Evolutionary conservation across 1,284 basidiomycete genomes (phyloP), one percentile per base, ranked within the genome.

Genomic region (Pterulicium gracile): DNA sequence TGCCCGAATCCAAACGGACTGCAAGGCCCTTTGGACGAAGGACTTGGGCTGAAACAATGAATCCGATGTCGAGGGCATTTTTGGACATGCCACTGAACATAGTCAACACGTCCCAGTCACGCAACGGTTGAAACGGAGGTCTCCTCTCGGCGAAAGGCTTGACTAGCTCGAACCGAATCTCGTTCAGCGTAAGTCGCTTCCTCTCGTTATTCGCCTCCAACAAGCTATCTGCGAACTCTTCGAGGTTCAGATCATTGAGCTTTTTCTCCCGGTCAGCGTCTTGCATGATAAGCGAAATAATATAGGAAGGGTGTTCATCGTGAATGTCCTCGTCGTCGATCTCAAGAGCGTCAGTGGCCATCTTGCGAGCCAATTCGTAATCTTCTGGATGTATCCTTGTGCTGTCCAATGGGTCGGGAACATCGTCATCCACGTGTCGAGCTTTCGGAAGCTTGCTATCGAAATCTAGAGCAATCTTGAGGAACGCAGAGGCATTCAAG

Each of bases 361-460:
- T 98, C 70, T 98, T 98, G 41, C 92, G 83, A 1, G 96, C 95
- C 47, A 98, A 77, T 57, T 97, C 92, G 62, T 98, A 99, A 65
- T 98, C 95, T 63, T 97, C 93, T 1, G 92, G 92, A 62, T 99
- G 96, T 51, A 99, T 92, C 13, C 96, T 87, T 18, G 95, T 98
- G 58, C 85, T 82, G 61, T 99, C 96, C 41, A 99, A 72, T 3
- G 93, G 90, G 63, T 98, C 95, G 10, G 88, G 83, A 10, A 77
- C 71, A 50, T 81, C 75, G 47, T 85, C 81, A 45, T 85, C 79
- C 43, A 81, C 76, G 49, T 77, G 76, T 17, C 88, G 76, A 55
- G 81, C 75, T 60, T 86, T 85, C 34, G 69, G 59, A 34, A 70
- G 65, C 47, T 74, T 76, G 27, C 75, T 70, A 47, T 80, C 75